A percentile compares a stretch with the other conserved stretches of the same genome.
These are phyloP conservation scores for Alternaria hordeiaustralica DNA, from an alignment of 2,329 filamentous ascomycete species.

Conservation along the genomic window DNA sequence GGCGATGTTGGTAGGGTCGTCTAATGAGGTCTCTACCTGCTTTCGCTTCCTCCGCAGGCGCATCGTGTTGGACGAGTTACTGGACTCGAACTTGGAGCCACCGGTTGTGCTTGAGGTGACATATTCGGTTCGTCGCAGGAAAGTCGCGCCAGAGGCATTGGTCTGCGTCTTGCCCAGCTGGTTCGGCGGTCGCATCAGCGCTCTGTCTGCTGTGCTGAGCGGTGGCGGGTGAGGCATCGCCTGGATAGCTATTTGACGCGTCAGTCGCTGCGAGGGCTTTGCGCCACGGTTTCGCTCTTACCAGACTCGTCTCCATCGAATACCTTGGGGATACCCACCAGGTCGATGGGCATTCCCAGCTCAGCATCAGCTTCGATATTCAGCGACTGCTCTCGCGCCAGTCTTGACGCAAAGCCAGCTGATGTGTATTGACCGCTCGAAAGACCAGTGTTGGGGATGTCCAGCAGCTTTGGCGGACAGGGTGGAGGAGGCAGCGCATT, in stretches of 20 bases:
- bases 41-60: conserved; percentile 49
- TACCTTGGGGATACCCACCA: conserved; percentile 92
- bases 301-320: conserved; percentile 95
- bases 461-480: conserved; percentile 93
- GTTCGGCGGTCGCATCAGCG: conserved; percentile 81
- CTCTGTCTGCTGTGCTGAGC: conserved; percentile 82
- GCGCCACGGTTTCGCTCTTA: conserved; percentile 53
- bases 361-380: conserved; percentile 98
- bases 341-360: conserved; percentile 94
- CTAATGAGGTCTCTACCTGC: conserved; percentile 51
- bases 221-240: conserved; percentile 73
- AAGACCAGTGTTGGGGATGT: conserved; percentile 93
- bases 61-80: conserved; percentile 56
- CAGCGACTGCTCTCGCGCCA: conserved; percentile 88
- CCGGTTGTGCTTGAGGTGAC: conserved; percentile 66
- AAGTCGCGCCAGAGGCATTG: conserved; percentile 81
- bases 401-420: conserved; percentile 84
- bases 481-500: conserved; percentile 95
- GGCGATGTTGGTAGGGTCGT: conserved; percentile 67
- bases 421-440: conserved; percentile 87
- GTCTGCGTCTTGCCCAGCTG: conserved; percentile 84
- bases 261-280: conserved; percentile 24
- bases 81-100: conserved; percentile 57
- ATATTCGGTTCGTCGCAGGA: conserved; percentile 95
- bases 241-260: conserved; percentile 71